Base-by-base conservation (phyloP, 2,329 filamentous ascomycete species). In the Conoideocrella luteorostrata region DNA sequence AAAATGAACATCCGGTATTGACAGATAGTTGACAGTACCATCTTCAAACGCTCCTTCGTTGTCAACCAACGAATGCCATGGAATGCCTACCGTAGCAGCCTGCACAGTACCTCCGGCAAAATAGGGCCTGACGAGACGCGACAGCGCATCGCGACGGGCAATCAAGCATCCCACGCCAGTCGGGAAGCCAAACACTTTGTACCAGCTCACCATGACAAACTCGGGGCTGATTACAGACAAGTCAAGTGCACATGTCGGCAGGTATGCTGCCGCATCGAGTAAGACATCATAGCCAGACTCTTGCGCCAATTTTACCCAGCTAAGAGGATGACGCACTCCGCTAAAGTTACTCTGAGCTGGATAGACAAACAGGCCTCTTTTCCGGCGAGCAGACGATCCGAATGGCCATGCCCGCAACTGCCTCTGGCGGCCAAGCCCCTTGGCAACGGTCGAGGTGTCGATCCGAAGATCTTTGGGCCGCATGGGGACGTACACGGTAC, bases 311-410 rank as follows among this genome's bases (percentile, higher is more conserved):
- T 40, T 32, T 0, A 67, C 49, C 64, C 64, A 68, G 0, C 52
- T 50, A 1, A 71, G 55, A 12, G 67, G 64, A 35, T 70, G 67
- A 0, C 62, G 62, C 3, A 68, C 66, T 24, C 68, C 68, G 39
- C 56, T 64, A 44, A 71, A 70, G 49, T 72, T 72, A 47, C 64
- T 68, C 50, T 71, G 69, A 0, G 67, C 69, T 4, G 68, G 69
- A 50, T 68, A 72, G 4, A 67, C 68, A 46, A 72, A 69, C 15
- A 71, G 55, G 7, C 64, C 63, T 15, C 48, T 13, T 11, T 21
- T 11, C 13, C 18, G 35, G 12, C 26, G 15, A 4, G 17, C 13
- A n/a, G 35, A 37, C n/a, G 20, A 17, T 6, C 6, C 13, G 12
- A 41, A 33, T 12, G n/a, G 32, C 38, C 20, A 39, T 28, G n/a